Conservation (phyloP, 208 protist genomes). For the Crithidia sp. region DNA sequence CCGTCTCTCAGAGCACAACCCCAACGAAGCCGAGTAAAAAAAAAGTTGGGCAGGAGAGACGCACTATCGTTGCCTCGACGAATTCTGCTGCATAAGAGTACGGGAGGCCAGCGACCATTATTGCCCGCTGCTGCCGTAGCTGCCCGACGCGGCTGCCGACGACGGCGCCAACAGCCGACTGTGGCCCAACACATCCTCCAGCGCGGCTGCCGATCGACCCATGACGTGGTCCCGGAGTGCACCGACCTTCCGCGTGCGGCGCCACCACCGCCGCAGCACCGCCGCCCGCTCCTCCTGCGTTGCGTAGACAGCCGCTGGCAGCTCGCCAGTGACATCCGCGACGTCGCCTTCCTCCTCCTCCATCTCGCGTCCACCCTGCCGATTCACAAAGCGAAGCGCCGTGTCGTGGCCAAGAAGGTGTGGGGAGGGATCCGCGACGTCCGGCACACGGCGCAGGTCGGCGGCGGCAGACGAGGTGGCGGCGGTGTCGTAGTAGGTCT, state of each 20-base stretch:
- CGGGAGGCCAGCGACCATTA: neutral
- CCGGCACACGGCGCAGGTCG: constrained; percentile 6
- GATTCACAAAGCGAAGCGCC: constrained; percentile 14
- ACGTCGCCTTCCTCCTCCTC: constrained; percentile 17
- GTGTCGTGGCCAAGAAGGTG: constrained; percentile 26
- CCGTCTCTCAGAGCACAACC: too few species aligned
- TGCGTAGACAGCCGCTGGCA: constrained; percentile 16
- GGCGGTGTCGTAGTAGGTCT: constrained; percentile 23
- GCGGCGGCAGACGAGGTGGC: constrained; percentile 6
- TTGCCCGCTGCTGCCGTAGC: neutral
- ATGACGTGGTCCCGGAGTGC: constrained; percentile 30
- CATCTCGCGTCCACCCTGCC: constrained; percentile 3
- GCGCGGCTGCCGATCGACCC: constrained; percentile 20
- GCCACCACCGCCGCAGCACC: constrained; percentile 36
- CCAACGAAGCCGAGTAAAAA: neutral
- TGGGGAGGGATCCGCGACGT: constrained; percentile 6
- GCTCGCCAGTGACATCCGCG: neutral
- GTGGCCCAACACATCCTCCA: constrained; percentile 35
- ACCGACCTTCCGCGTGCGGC: constrained; percentile 29
- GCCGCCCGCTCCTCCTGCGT: constrained; percentile 31
- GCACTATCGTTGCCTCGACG: too few species aligned
- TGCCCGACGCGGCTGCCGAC: constrained; percentile 1
- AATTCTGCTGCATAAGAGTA: too few species aligned
- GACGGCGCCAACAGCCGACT: constrained; percentile 17
- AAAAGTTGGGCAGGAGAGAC: neutral